Evolutionary conservation across 2,329 filamentous ascomycete species (phyloP).

Genomic region (Herpomyces periplanetae): DNA sequence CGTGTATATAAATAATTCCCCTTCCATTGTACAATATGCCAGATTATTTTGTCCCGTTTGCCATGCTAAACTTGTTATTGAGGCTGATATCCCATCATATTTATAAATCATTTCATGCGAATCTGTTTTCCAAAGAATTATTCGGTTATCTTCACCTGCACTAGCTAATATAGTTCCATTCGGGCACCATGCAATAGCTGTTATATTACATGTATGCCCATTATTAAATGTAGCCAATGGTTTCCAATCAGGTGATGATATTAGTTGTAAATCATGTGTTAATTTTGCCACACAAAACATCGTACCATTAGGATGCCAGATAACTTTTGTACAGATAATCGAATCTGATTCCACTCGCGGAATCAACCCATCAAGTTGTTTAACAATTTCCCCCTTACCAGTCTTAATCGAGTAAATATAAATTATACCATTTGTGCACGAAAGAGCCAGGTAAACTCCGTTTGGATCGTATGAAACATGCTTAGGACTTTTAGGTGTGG

Average conservation of each 20-base stretch:
- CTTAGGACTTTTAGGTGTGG: conserved; percentile 57
- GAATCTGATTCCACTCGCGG: conserved; percentile 33
- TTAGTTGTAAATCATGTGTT: conserved; percentile 41
- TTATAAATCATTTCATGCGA: conserved; percentile 42
- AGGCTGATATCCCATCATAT: conserved; percentile 26
- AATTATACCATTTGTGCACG: conserved; percentile 52
- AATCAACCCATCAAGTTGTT: conserved; percentile 54
- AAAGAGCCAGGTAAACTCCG: conserved; percentile 32
- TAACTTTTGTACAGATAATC: conserved; percentile 28
- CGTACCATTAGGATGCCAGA: conserved; percentile 78
- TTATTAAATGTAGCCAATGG: conserved; percentile 38
- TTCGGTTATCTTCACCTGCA: conserved; percentile 22
- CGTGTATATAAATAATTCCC: conserved; percentile 63
- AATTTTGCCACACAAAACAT: conserved; percentile 57
- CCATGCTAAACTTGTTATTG: conserved; percentile 58
- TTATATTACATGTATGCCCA: conserved; percentile 49
- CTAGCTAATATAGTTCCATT: conserved; percentile 58
- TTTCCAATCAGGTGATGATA: conserved; percentile 67
- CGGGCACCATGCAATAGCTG: conserved; percentile 59
- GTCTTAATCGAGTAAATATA: conserved; percentile 56
- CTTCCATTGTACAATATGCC: conserved; percentile 67
- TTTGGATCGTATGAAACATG: conserved; percentile 57
- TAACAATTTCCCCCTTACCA: conserved; percentile 39
- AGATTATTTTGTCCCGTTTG: conserved; percentile 58
- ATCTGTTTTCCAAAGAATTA: conserved; percentile 58